Conservation (phyloP, 345 rosid species). For the Pistacia atlantica region DNA sequence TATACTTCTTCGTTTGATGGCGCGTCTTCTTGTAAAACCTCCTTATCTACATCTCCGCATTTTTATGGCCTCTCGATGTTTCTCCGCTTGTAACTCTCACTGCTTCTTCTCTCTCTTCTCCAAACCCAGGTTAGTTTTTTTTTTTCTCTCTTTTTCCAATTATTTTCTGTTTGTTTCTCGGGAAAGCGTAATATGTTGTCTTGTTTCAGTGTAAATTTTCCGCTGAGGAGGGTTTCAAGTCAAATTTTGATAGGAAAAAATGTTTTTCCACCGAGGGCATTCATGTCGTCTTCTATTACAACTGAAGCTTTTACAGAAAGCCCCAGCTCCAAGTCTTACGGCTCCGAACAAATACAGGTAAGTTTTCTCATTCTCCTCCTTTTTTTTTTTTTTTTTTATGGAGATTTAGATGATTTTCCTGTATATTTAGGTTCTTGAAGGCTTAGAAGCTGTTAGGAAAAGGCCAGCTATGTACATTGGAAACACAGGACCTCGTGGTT, state of each 20-base stretch:
- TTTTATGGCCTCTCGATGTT: constrained; percentile 56
- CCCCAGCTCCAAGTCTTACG: constrained; percentile 57
- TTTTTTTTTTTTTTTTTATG: background rate
- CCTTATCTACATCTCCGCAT: constrained; percentile 36
- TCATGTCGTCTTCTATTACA: constrained; percentile 60
- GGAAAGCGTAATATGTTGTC: background rate
- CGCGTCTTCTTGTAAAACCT: constrained; percentile 43
- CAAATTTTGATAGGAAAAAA: constrained; percentile 33
- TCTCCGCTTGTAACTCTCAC: constrained; percentile 24
- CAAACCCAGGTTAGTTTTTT: constrained; percentile 49
- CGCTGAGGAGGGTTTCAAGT: constrained; percentile 31
- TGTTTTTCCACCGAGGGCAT: constrained; percentile 51
- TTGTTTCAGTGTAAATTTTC: constrained; percentile 52
- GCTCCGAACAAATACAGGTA: constrained; percentile 95
- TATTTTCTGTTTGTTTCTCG: constrained; percentile 15
- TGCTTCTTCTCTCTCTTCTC: constrained; percentile 35
- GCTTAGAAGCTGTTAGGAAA: constrained; percentile 94
- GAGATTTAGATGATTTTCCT: background rate
- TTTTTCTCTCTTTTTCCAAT: background rate
- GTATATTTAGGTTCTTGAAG: constrained; percentile 80
- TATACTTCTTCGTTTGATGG: constrained; percentile 3
- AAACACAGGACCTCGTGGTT: constrained; percentile 96
- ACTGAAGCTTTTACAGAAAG: constrained; percentile 63
- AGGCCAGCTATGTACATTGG: constrained; percentile 99
- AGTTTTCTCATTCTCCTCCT: constrained; percentile 6